Evolutionary conservation across 2,329 filamentous ascomycete species (phyloP).

Genomic region (Didymellaceae sp.): DNA sequence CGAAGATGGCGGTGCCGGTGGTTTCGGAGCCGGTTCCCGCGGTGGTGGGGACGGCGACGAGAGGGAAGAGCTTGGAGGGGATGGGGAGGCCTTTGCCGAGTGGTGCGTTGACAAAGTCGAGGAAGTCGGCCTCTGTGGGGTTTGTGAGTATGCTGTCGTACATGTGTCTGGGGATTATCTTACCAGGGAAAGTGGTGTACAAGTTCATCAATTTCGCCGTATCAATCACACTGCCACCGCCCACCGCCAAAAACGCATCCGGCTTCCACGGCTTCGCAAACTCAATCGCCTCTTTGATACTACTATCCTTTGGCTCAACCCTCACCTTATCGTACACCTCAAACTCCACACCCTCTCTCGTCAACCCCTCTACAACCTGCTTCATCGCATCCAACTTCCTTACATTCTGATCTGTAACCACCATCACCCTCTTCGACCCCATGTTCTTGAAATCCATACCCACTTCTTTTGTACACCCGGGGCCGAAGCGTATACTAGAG

Average conservation of each 20-base stretch:
- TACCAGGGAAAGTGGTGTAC: constrained; percentile 79
- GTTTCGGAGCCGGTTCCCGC: constrained; percentile 92
- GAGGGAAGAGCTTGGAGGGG: constrained; percentile 71
- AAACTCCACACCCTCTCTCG: constrained; percentile 78
- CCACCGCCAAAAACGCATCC: constrained; percentile 92
- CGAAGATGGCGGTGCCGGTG: constrained; percentile 97
- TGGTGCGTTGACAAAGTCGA: constrained; percentile 97
- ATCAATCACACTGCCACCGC: constrained; percentile 92
- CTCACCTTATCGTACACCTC: constrained; percentile 80
- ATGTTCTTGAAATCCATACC: constrained; percentile 98
- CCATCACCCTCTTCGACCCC: constrained; percentile 82
- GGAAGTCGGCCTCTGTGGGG: constrained; percentile 79
- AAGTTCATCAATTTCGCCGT: constrained; percentile 99
- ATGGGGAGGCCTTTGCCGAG: constrained; percentile 84
- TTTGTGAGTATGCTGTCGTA: constrained; percentile 2
- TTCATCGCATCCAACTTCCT: constrained; percentile 85
- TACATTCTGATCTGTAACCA: constrained; percentile 89
- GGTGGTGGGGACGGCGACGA: constrained; percentile 85
- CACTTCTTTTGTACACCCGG: constrained; percentile 91
- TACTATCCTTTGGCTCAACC: constrained; percentile 94
- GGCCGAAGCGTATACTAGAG: constrained; percentile 91
- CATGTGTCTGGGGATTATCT: background rate
- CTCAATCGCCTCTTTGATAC: constrained; percentile 86
- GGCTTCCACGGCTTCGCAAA: constrained; percentile 81
- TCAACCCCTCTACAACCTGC: constrained; percentile 82